These are phyloP conservation scores for Plasmodium reichenowi DNA, from an alignment of 169 alveolate genomes.

Conservation along the genomic window DNA sequence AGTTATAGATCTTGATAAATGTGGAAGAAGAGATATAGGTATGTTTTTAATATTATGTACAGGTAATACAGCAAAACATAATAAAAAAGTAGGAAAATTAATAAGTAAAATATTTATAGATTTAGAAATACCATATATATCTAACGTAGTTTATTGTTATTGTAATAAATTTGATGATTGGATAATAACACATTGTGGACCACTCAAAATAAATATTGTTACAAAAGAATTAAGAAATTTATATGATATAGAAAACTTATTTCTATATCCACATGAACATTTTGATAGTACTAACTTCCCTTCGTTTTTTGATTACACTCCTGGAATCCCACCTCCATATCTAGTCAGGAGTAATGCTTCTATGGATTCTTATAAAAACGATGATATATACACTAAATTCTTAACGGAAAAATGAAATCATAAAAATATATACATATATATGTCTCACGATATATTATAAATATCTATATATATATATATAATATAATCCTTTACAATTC, in stretches of 20 bases:
- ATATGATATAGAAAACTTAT: conserved; percentile 79
- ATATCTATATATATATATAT: too few species aligned
- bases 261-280: conserved; percentile 79
- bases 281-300: conserved; percentile 69
- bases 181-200: conserved; percentile 88
- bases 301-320: conserved; percentile 73
- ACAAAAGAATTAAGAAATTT: conserved; percentile 78
- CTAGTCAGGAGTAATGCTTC: conserved; percentile 55
- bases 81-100: conserved; percentile 83
- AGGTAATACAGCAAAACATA: conserved; percentile 78
- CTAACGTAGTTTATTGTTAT: conserved; percentile 83
- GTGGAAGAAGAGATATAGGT: conserved; percentile 87
- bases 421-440: not conserved
- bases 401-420: not conserved
- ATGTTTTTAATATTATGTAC: conserved; percentile 87
- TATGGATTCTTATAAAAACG: conserved; percentile 44
- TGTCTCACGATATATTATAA: too few species aligned
- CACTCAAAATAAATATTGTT: conserved; percentile 84
- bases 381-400: conserved; percentile 45
- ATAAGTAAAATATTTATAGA: conserved; percentile 81
- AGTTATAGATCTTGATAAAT: conserved; percentile 85
- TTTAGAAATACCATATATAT: conserved; percentile 85
- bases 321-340: conserved; percentile 79
- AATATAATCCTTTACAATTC: too few species aligned
- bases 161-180: conserved; percentile 86